Conservation (phyloP, 345 rosid species). For the Cardiospermum halicacabum region DNA sequence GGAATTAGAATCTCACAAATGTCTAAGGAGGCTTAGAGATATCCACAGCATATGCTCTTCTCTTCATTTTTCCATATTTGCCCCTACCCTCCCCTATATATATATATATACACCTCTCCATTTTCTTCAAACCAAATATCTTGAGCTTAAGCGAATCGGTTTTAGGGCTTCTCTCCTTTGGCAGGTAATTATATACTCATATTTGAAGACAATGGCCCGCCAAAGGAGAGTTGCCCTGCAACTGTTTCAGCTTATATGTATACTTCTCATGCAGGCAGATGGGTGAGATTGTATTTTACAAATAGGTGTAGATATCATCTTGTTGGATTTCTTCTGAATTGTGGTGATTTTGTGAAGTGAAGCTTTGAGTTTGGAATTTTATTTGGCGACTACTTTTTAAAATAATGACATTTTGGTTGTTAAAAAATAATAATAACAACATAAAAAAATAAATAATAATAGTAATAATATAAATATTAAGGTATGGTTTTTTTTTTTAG, state of each 20-base stretch:
- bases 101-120: constrained; percentile 4
- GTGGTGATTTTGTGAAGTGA: too few relatives aligned
- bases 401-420: too few relatives aligned
- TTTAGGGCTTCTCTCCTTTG: constrained; percentile 65
- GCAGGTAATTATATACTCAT: constrained; percentile 30
- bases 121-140: too few relatives aligned
- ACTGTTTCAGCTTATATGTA: constrained; percentile 49
- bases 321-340: too few relatives aligned
- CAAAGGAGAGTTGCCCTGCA: constrained; percentile 97
- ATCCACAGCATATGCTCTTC: constrained; percentile 57
- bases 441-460: too few relatives aligned
- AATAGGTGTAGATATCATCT: too few relatives aligned
- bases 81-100: neutral
- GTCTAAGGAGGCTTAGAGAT: constrained; percentile 19
- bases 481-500: too few relatives aligned
- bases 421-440: too few relatives aligned
- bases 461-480: too few relatives aligned
- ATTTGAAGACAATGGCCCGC: constrained; percentile 37
- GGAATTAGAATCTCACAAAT: constrained; percentile 21
- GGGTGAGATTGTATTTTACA: neutral
- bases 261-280: neutral
- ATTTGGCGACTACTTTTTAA: too few relatives aligned
- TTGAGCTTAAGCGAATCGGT: constrained; percentile 64
- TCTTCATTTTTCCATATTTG: constrained; percentile 13
- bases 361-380: too few relatives aligned